Conservation (phyloP, 768 basidiomycete genomes). For the Trametes coccinea region DNA sequence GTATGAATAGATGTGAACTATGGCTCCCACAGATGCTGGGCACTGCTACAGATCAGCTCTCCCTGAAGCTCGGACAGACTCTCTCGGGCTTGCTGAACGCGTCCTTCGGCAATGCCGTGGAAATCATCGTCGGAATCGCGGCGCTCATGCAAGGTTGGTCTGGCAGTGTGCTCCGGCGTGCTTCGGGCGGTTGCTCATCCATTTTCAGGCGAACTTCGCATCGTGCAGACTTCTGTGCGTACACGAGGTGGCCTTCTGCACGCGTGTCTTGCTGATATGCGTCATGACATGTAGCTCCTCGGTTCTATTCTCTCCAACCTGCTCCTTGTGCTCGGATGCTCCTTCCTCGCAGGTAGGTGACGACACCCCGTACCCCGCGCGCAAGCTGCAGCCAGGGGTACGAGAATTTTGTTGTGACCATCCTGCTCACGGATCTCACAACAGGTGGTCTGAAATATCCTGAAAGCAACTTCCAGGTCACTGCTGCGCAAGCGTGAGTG, state of each 20-base stretch:
- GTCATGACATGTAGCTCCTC: constrained; percentile 56
- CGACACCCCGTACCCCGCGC: background rate
- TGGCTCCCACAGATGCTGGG: constrained; percentile 58
- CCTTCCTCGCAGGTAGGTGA: constrained; percentile 74
- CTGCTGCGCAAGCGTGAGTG: constrained; percentile 86
- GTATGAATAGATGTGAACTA: background rate
- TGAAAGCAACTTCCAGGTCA: constrained; percentile 77
- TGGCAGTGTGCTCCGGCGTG: background rate
- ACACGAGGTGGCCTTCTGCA: background rate
- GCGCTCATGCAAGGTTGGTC: constrained; percentile 71
- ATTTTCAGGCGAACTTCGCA: constrained; percentile 69
- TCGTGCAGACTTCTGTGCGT: constrained; percentile 87
- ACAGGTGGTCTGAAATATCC: constrained; percentile 62
- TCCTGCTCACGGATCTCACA: background rate
- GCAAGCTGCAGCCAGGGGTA: background rate
- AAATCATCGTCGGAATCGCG: constrained; percentile 87
- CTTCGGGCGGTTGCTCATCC: background rate
- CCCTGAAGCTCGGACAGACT: constrained; percentile 76
- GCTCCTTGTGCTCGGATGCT: constrained; percentile 86
- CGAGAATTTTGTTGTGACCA: no score
- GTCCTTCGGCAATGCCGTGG: constrained; percentile 80
- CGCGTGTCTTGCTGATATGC: background rate
- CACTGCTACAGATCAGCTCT: constrained; percentile 81
- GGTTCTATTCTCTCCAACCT: constrained; percentile 92
- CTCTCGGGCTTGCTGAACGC: constrained; percentile 87